Percentiles rank a stretch among this genome's conserved stretches.
These are phyloP conservation scores for Coniferiporia sulphurascens DNA, from an alignment of 1,284 basidiomycete genomes.

Conservation along the genomic window DNA sequence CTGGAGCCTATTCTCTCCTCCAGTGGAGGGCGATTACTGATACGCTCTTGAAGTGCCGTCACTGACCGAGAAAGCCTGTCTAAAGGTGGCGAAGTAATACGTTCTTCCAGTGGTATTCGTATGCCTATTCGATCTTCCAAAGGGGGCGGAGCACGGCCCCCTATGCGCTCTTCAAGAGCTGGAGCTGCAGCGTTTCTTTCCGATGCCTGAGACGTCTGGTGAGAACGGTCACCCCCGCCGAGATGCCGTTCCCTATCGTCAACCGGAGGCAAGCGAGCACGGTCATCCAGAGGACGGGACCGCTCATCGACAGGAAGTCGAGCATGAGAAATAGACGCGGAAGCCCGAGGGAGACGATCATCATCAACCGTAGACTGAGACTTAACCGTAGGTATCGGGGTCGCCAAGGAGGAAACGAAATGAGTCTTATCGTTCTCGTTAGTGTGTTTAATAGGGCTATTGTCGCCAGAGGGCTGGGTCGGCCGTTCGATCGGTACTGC, in stretches of 20 bases:
- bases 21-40: slow-evolving; percentile 8
- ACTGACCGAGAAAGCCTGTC: not conserved
- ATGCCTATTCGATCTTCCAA: slow-evolving; percentile 12
- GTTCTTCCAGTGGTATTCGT: slow-evolving; percentile 16
- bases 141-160: not conserved
- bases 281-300: slow-evolving; percentile 2
- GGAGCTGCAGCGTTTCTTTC: not conserved
- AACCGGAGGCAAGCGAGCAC: not conserved
- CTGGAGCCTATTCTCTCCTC: slow-evolving; percentile 6
- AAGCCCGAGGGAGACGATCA: not conserved
- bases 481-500: not conserved
- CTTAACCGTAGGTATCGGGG: not conserved
- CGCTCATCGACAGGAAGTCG: slow-evolving; percentile 3
- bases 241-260: slow-evolving; percentile 1
- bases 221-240: not conserved
- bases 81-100: slow-evolving; percentile 11
- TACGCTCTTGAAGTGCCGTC: slow-evolving; percentile 10
- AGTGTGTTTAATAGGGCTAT: not conserved
- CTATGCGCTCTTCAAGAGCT: slow-evolving; percentile 11
- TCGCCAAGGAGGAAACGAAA: not conserved
- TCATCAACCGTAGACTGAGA: slow-evolving; percentile 6
- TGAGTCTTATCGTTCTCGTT: not conserved
- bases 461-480: not conserved
- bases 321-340: not conserved
- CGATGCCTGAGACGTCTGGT: not conserved